Evolutionary conservation across 352 stramenopile genomes (phyloP).

Genomic region (Phytophthora citrophthora): DNA sequence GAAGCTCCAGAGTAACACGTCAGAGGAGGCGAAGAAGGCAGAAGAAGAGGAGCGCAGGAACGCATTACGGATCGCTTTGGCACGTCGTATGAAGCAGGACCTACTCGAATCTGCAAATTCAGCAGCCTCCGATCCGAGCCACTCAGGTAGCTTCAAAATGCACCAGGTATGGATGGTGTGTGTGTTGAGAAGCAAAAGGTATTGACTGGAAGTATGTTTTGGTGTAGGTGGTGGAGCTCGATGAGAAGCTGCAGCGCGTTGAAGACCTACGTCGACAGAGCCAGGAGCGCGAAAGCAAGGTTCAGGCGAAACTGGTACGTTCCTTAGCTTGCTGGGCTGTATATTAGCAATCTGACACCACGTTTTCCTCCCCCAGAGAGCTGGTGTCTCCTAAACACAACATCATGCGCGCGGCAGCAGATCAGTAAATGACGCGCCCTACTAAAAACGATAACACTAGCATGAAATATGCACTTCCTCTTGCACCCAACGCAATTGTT

Average conservation of each 20-base stretch:
- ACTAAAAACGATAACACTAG: conserved; percentile 4
- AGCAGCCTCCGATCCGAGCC: conserved; percentile 28
- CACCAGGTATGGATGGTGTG: conserved; percentile 51
- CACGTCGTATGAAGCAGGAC: conserved; percentile 84
- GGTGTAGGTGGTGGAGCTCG: conserved; percentile 63
- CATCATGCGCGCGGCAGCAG: neutral
- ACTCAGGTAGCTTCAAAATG: conserved; percentile 46
- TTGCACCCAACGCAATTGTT: conserved; percentile 29
- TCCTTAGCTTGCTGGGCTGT: neutral
- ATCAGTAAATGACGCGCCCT: too few species aligned
- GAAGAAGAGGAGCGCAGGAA: conserved; percentile 76
- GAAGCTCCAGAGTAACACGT: conserved; percentile 66
- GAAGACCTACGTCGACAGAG: conserved; percentile 71
- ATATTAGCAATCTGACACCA: neutral
- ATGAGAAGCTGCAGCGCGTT: conserved; percentile 82
- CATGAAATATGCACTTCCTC: conserved; percentile 31
- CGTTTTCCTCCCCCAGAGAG: conserved; percentile 9
- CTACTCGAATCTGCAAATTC: conserved; percentile 49
- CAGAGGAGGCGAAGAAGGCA: conserved; percentile 66
- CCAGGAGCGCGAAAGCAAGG: conserved; percentile 66
- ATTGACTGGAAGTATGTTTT: conserved; percentile 1
- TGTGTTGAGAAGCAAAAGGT: neutral
- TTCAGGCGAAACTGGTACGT: conserved; percentile 59
- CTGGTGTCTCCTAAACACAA: conserved; percentile 13
- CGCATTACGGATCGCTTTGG: conserved; percentile 71